Conservation (phyloP, 495 filamentous ascomycete species). For the Xylaria palmicola region DNA sequence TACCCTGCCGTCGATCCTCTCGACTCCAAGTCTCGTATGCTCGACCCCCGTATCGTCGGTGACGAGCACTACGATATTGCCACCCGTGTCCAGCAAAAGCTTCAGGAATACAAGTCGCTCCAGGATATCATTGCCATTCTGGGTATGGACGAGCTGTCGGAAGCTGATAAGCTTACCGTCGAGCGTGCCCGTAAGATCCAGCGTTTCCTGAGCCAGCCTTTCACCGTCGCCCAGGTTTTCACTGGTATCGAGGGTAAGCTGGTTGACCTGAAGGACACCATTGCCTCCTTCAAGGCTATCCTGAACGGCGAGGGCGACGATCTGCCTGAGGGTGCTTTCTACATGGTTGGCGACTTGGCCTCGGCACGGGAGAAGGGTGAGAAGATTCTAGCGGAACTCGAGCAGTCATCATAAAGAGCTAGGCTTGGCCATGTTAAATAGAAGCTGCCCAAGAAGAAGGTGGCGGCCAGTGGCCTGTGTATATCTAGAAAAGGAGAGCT, state of each 20-base stretch:
- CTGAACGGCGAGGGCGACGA: conserved; percentile 93
- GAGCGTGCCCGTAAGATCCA: conserved; percentile 99
- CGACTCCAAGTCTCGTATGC: conserved; percentile 99
- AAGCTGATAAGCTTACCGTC: conserved; percentile 98
- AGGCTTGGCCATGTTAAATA: conserved; percentile 34
- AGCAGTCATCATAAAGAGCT: conserved; percentile 62
- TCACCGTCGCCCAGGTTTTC: conserved; percentile 98
- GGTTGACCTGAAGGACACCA: conserved; percentile 98
- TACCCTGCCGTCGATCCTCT: conserved; percentile 99
- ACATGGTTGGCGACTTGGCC: conserved; percentile 97
- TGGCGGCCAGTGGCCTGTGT: conserved; percentile 32
- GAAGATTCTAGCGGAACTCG: conserved; percentile 97
- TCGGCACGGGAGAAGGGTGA: conserved; percentile 95
- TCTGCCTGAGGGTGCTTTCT: conserved; percentile 94
- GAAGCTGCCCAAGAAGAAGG: conserved; percentile 22
- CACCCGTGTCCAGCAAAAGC: conserved; percentile 93
- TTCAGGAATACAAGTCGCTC: conserved; percentile 99
- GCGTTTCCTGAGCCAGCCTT: conserved; percentile 98
- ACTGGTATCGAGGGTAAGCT: conserved; percentile 98
- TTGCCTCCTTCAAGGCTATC: conserved; percentile 94
- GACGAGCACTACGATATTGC: conserved; percentile 96
- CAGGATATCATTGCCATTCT: conserved; percentile 99
- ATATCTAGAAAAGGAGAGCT: conserved; percentile 39
- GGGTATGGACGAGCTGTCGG: conserved; percentile 99
- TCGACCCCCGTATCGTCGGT: conserved; percentile 97